These are phyloP conservation scores for Sugiyamaella grinbergsii DNA, from an alignment of 1,139 yeast genomes.

Conservation along the genomic window DNA sequence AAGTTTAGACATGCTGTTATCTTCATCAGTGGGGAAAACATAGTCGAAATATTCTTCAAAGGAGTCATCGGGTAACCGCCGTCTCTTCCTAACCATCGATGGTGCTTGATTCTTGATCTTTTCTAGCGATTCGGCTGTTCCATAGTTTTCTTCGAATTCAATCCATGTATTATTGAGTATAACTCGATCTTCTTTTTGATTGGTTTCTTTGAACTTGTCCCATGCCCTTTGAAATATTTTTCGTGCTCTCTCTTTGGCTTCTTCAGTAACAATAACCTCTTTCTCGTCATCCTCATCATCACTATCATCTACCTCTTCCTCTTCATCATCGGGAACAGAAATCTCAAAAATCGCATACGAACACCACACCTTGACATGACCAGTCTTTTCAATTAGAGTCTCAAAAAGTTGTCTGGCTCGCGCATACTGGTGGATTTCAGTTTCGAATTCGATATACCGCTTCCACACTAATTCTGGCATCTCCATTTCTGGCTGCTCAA, in stretches of 20 bases:
- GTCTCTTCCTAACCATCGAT: conserved; percentile 52
- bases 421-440: conserved; percentile 59
- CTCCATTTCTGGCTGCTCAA: conserved; percentile 42
- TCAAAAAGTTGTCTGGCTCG: conserved; percentile 59
- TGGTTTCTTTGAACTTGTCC: conserved; percentile 45
- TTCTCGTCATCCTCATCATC: conserved; percentile 46
- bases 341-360: conserved; percentile 72
- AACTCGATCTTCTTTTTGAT: conserved; percentile 51
- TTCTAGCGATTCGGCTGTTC: conserved; percentile 47
- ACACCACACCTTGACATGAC: conserved; percentile 58
- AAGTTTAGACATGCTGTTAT: conserved; percentile 50
- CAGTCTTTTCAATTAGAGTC: conserved; percentile 44
- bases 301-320: conserved; percentile 48
- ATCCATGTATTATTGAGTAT: conserved; percentile 63
- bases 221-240: conserved; percentile 60
- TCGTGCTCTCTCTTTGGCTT: conserved; percentile 57
- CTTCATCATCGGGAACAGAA: conserved; percentile 53
- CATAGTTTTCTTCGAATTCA: conserved; percentile 67
- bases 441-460: conserved; percentile 58
- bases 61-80: conserved; percentile 49
- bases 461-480: conserved; percentile 50
- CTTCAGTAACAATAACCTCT: conserved; percentile 53
- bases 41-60: conserved; percentile 64
- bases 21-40: conserved; percentile 56
- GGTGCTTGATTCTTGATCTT: conserved; percentile 58